Evolutionary conservation across 257 asterid species (phyloP), one percentile per base, ranked within the genome.

Genomic region (Salvia miltiorrhiza): DNA sequence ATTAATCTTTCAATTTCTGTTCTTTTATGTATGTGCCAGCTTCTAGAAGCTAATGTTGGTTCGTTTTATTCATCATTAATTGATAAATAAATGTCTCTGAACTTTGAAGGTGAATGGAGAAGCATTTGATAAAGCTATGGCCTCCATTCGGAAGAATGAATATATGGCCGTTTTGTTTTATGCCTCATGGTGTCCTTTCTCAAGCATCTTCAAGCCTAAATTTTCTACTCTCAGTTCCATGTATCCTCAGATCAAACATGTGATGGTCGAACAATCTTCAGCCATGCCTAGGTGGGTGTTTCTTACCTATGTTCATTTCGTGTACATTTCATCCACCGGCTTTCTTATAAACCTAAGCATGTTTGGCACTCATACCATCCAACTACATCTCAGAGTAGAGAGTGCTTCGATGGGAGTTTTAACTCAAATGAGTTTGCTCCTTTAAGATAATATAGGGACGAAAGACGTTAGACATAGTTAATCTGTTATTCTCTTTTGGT

Each of bases 111-210:
- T 83, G 83, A 85, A 81, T 81, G 95, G 86, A 55, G 85, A 80
- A 75, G 64, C 78, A 17, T 68, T 89, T 54, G 90, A 82, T 35
- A 73, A 70, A 40, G 78, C 83, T 49, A 35, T 87, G 77, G 72
- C 77, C 70, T 74, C 79, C 68, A 66, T 14, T 72, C 65, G 33
- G 78, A 75, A 70, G 74, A 74, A 79, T 48, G 82, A 52, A 67
- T 82, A 85, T 66, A 70, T 76, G 60, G 87, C 86, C 30, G 80
- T 84, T 62, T 78, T 89, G 40, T 85, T 83, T 73, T 81, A 83
- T 79, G 87, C 90, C 59, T 83, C 95, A 10, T 77, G 89, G 88
- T 89, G 96, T 75, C 95, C 95, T 26, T 87, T 89, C 80, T 89
- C 96, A 56, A 77, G 67, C 76, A 50, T 41, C 67, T 81, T 74